Evolutionary conservation across 441 rosid species (phyloP), one percentile per base, ranked within the genome.

Genomic region (Populus trichocarpa): DNA sequence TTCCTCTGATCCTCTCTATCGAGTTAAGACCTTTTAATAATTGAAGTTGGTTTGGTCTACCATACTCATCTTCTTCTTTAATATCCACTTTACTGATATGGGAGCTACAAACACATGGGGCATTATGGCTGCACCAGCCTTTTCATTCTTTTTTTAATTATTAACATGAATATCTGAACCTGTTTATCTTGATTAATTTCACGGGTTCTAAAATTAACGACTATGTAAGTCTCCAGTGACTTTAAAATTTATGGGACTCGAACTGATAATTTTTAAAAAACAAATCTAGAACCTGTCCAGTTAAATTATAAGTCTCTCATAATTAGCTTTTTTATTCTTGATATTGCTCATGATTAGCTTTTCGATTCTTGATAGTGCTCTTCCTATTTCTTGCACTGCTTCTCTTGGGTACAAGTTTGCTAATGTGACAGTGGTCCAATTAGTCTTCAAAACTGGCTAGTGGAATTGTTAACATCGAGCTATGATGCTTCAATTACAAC

Each of bases 121-220:
- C 28, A 61, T 61, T 4, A 3, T 61, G 66, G 14, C 4, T 61
- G 14, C 66, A 22, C 66, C 66, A 3, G 4, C 46, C 46, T 40
- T 40, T 40, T 4, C 2, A n/a, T 22, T 61, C 26, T 32, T 32
- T 32, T 32, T 32, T 5, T 32, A 3, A 28, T 28, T 28, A 28
- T 28, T 28, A 28, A 28, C 1, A 3, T 28, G 3, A 0, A 28
- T 28, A n/a, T n/a, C n/a, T n/a, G n/a, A n/a, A n/a, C n/a, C n/a
- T 28, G 30, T 3, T 0, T 28, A 28, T 3, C 0, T 28, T 3
- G 0, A 28, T 0, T 32, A 32, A 32, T 32, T 32, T 5, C 1
- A 32, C 0, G 0, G 0, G 0, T 5, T 5, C 0, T 32, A 5
- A 32, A 32, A 5, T 32, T 32, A 32, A 32, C 0, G 0, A 0